phyloP scores from a whole-genome alignment of 2,329 filamentous ascomycete species.

The Plectosphaerella sp. region DNA sequence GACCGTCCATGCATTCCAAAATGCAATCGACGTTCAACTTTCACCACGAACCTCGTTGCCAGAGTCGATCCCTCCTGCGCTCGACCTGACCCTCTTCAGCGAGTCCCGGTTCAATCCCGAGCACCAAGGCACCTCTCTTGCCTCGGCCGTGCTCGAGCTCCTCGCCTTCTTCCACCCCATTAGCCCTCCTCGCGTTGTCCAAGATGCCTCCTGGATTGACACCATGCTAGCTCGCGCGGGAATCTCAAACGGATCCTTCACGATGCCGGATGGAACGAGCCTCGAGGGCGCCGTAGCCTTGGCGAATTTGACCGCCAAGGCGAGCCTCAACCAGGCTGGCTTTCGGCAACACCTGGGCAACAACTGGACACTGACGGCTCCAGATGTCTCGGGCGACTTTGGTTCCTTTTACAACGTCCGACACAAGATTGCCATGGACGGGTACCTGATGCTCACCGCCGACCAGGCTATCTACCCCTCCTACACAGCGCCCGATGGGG shows the following conservation, averaged over 20 bases:
- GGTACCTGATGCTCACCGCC: conserved; percentile 8
- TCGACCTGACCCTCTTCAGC: conserved; percentile 4
- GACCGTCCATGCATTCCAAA: too few relatives aligned
- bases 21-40: too few relatives aligned
- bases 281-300: conserved; percentile 5
- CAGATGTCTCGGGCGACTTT: conserved; percentile 1
- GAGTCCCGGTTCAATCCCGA: background rate
- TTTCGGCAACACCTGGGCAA: conserved; percentile 1
- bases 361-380: conserved; percentile 5
- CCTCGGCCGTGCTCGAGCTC: too few relatives aligned
- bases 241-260: conserved; percentile 1
- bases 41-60: too few relatives aligned
- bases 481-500: conserved; percentile 3
- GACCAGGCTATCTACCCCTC: conserved; percentile 9
- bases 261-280: conserved; percentile 5
- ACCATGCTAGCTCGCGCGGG: conserved; percentile 4
- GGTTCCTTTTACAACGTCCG: conserved; percentile 3
- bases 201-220: conserved; percentile 4
- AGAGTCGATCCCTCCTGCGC: background rate
- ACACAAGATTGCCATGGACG: conserved; percentile 1
- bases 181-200: background rate
- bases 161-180: too few relatives aligned
- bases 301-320: conserved; percentile 4
- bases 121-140: too few relatives aligned
- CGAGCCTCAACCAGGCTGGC: background rate